Base-by-base conservation (phyloP, 2,329 filamentous ascomycete species). In the Alternaria dauci region DNA sequence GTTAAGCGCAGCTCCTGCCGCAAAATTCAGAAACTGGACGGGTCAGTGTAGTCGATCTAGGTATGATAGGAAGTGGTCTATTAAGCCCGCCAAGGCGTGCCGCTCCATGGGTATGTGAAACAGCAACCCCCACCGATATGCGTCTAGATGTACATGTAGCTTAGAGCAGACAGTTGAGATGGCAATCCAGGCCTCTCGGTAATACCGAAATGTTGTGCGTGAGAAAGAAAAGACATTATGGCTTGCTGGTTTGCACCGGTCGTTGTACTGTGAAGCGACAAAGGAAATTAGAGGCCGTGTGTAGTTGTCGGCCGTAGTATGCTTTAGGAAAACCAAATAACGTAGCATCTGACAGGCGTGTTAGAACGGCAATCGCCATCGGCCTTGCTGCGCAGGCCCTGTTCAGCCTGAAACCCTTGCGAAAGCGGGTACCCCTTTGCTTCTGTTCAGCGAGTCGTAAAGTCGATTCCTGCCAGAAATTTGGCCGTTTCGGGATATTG, bases 381-480 rank as follows among this genome's bases (percentile, higher is more conserved):
- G 32, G 32, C 23, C 34, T 52, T 57, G 52, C 56, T 55, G 56
- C 43, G 55, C 58, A 52, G 51, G 63, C 70, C 68, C 72, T 67
- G 67, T 69, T 70, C 53, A 68, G 57, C 62, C 62, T 71, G 69
- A 75, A 76, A 74, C 73, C 63, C 52, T 61, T 70, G 69, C 25
- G 20, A 41, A 57, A 69, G 67, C 61, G 67, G 62, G 57, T 56
- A 64, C 52, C 52, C 63, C 55, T 58, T 74, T 76, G 71, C 74
- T 77, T 75, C 76, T 76, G 67, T 68, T 69, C 58, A 63, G 65
- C 66, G 63, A 71, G 59, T 63, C 55, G 63, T 61, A 61, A 62
- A 61, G 58, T 58, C 48, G 62, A 65, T 55, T 56, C 59, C 68
- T 57, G 61, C 48, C 59, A 67, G 56, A 48, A 62, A 56, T 52